Conservation (phyloP, 257 asterid genomes). For the Euphrasia confusa region DNA sequence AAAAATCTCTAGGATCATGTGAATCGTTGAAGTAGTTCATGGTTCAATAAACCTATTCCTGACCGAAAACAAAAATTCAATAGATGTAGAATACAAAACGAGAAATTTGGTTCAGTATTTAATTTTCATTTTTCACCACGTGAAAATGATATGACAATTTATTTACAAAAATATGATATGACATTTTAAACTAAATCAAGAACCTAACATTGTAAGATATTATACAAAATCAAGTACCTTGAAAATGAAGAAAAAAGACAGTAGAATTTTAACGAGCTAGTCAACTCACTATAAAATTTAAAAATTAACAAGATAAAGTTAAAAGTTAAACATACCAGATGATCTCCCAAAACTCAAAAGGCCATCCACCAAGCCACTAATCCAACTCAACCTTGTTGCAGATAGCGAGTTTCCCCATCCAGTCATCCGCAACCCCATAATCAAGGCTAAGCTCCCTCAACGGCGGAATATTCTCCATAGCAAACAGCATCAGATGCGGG, state of each 20-base stretch:
- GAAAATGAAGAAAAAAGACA: not conserved
- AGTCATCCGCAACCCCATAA: slow-evolving; percentile 77
- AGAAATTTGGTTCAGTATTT: not conserved
- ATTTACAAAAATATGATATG: too few species aligned
- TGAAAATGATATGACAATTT: too few species aligned
- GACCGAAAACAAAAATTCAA: not conserved
- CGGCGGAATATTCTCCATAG: slow-evolving; percentile 91
- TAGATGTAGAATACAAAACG: not conserved
- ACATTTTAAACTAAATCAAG: too few species aligned
- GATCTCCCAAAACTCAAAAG: not conserved
- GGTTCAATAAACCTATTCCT: not conserved
- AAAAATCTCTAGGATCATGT: not conserved
- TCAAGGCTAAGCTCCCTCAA: slow-evolving; percentile 76
- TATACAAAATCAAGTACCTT: not conserved
- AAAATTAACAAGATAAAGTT: not conserved
- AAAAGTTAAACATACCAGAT: not conserved
- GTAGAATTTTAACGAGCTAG: slow-evolving; percentile 11
- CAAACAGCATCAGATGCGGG: slow-evolving; percentile 84
- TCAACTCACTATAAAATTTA: slow-evolving; percentile 18
- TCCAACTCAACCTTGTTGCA: slow-evolving; percentile 44
- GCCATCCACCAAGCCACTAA: not conserved
- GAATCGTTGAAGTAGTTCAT: not conserved
- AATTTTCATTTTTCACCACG: not conserved
- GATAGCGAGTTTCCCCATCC: slow-evolving; percentile 65
- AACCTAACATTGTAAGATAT: not conserved